Evolutionary conservation across 2,329 filamentous ascomycete genomes (phyloP).

Genomic region (Aspergillus quadricinctus): DNA sequence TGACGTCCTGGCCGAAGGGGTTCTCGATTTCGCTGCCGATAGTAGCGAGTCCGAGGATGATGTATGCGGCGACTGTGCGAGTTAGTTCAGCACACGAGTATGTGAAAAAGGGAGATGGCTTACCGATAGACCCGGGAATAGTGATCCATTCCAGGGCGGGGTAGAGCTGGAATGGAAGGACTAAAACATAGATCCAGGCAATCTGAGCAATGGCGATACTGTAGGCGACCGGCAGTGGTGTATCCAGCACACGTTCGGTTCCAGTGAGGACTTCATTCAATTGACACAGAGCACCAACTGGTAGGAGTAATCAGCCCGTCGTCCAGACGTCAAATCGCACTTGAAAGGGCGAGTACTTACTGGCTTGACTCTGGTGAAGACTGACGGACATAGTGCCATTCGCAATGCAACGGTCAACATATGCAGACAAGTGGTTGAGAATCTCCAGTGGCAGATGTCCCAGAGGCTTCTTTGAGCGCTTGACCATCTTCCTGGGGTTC

Average conservation of each 20-base stretch:
- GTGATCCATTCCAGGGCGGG: slow-evolving; percentile 63
- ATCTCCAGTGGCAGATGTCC: slow-evolving; percentile 84
- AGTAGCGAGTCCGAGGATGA: slow-evolving; percentile 71
- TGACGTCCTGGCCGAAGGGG: slow-evolving; percentile 78
- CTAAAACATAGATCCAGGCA: slow-evolving; percentile 76
- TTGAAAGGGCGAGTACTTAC: slow-evolving; percentile 19
- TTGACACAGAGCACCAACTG: slow-evolving; percentile 56
- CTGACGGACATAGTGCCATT: slow-evolving; percentile 35
- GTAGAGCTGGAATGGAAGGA: slow-evolving; percentile 77
- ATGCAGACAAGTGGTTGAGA: slow-evolving; percentile 65
- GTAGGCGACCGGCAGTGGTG: slow-evolving; percentile 77
- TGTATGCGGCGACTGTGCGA: slow-evolving; percentile 60
- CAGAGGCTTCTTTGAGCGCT: slow-evolving; percentile 66
- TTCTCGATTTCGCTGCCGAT: slow-evolving; percentile 83
- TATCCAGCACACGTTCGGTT: slow-evolving; percentile 74
- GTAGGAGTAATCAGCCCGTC: slow-evolving; percentile 3
- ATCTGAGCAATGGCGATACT: slow-evolving; percentile 81
- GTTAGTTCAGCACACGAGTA: neutral
- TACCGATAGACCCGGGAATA: slow-evolving; percentile 66
- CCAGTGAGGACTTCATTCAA: slow-evolving; percentile 70
- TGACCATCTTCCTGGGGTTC: slow-evolving; percentile 74
- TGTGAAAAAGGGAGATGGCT: slow-evolving; percentile 1
- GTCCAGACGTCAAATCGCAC: neutral
- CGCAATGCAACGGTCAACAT: slow-evolving; percentile 57
- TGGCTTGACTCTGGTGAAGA: slow-evolving; percentile 36